phyloP scores from a whole-genome alignment of 768 basidiomycete species.

The Lenzites betulinus region DNA sequence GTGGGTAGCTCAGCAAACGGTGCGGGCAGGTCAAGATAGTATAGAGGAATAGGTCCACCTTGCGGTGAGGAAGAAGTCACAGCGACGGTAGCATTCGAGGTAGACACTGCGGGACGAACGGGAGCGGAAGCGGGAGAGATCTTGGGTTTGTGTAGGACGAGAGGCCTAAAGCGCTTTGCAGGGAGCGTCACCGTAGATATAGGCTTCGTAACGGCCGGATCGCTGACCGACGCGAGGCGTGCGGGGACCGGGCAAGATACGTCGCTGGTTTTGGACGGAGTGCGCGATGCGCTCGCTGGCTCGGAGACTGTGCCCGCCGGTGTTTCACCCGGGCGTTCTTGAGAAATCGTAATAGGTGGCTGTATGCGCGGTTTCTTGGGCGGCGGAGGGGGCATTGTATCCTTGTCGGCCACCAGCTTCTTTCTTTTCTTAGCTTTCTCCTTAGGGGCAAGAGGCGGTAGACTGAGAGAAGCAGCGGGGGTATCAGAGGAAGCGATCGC shows the following conservation, averaged over 20 bases:
- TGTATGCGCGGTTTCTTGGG: slow-evolving; percentile 12
- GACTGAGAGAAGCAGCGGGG: background rate
- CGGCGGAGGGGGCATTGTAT: background rate
- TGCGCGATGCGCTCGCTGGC: background rate
- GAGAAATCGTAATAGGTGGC: background rate
- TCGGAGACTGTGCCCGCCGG: background rate
- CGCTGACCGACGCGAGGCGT: background rate
- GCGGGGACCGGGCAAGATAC: background rate
- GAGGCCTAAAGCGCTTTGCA: slow-evolving; percentile 27
- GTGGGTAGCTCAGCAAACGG: slow-evolving; percentile 12
- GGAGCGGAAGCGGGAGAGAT: background rate
- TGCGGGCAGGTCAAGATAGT: slow-evolving; percentile 41
- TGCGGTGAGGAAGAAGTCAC: background rate
- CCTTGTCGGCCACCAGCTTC: background rate
- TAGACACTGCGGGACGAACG: background rate
- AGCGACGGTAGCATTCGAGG: background rate
- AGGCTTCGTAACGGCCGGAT: background rate
- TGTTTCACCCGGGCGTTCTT: background rate
- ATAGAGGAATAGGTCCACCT: background rate
- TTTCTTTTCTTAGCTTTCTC: background rate
- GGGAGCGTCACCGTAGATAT: background rate
- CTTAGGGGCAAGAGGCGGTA: too few species aligned
- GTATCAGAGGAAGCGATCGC: too few species aligned
- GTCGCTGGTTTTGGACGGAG: background rate
- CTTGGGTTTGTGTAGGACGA: slow-evolving; percentile 11